These are phyloP conservation scores for Phytopythium montanum DNA, from an alignment of 352 stramenopile species.

Conservation along the genomic window DNA sequence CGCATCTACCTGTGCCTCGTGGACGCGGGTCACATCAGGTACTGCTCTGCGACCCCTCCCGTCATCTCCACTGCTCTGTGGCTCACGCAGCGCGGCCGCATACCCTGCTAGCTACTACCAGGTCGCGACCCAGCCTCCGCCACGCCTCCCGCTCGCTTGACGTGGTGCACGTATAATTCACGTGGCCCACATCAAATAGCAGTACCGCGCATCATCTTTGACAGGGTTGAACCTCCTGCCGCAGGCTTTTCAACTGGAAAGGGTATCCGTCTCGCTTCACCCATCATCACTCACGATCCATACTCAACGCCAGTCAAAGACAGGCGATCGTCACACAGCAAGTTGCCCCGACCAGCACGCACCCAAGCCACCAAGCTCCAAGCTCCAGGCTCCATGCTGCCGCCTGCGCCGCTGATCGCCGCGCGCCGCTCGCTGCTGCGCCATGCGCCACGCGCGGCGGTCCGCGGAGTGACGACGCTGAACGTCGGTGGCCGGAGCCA, in stretches of 20 bases:
- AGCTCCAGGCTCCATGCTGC: conserved; percentile 1
- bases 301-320: conserved; percentile 3
- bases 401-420: not conserved
- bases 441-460: not conserved
- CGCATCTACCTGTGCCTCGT: conserved; percentile 43
- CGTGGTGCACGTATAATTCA: not conserved
- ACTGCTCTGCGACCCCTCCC: not conserved
- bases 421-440: not conserved
- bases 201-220: conserved; percentile 4
- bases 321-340: not conserved
- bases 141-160: conserved; percentile 12
- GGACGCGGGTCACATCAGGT: conserved; percentile 52
- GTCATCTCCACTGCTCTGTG: not conserved
- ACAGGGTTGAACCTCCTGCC: conserved; percentile 24
- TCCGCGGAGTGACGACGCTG: conserved; percentile 33
- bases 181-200: not conserved
- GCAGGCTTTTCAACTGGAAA: not conserved
- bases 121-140: conserved; percentile 17
- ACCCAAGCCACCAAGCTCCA: not conserved
- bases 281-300: not conserved
- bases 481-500: conserved; percentile 1
- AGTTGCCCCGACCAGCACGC: no score
- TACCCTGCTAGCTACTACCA: conserved; percentile 37
- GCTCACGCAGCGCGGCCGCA: not conserved
- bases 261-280: not conserved